These are phyloP conservation scores for Arthrobotrys entomopaga DNA, from an alignment of 2,329 filamentous ascomycete genomes.

Conservation along the genomic window DNA sequence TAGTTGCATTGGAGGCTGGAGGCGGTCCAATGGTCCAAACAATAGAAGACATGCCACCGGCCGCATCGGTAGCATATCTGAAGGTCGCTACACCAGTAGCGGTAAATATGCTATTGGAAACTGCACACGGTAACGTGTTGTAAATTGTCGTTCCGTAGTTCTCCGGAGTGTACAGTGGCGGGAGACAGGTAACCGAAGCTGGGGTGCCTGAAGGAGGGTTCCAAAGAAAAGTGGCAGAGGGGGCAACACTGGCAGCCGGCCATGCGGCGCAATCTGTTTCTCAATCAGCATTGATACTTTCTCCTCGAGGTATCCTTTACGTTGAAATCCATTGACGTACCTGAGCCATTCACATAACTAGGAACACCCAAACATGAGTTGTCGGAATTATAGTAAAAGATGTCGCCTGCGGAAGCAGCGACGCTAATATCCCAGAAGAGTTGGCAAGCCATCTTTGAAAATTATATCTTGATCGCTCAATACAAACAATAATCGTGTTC, in stretches of 20 bases:
- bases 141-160: slow-evolving; percentile 5
- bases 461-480: neutral
- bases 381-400: slow-evolving; percentile 32
- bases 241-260: slow-evolving; percentile 11
- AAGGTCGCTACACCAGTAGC: slow-evolving; percentile 26
- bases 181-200: slow-evolving; percentile 8
- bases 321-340: slow-evolving; percentile 8
- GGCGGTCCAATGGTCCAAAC: slow-evolving; percentile 25
- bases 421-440: slow-evolving; percentile 5
- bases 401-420: slow-evolving; percentile 8
- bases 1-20: neutral
- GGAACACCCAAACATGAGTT: slow-evolving; percentile 35
- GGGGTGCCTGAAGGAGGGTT: neutral
- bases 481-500: slow-evolving; percentile 11
- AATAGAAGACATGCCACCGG: slow-evolving; percentile 6
- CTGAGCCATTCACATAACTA: slow-evolving; percentile 42
- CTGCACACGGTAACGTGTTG: slow-evolving; percentile 21
- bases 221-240: slow-evolving; percentile 23
- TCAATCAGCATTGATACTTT: neutral
- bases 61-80: slow-evolving; percentile 13
- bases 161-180: slow-evolving; percentile 20
- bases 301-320: neutral
- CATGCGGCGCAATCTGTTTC: slow-evolving; percentile 31
- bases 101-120: slow-evolving; percentile 16
- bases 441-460: slow-evolving; percentile 40